These are phyloP conservation scores for Hanseniaspora vineae DNA, from an alignment of 805 yeast genomes.

Conservation along the genomic window DNA sequence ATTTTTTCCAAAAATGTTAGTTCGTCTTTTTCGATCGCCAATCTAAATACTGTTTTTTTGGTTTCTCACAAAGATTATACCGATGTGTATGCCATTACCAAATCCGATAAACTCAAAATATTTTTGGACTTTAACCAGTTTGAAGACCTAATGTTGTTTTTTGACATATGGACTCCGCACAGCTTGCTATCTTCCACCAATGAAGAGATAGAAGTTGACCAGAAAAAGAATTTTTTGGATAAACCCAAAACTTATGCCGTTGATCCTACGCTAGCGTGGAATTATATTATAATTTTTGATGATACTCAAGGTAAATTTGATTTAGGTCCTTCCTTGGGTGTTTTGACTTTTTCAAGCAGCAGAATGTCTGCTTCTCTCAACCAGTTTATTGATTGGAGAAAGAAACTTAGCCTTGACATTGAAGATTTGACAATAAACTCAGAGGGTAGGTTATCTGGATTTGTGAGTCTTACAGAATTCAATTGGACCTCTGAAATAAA, in stretches of 20 bases:
- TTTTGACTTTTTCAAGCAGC: slow-evolving; percentile 39
- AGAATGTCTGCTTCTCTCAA: slow-evolving; percentile 57
- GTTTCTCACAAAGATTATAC: slow-evolving; percentile 30
- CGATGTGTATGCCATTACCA: slow-evolving; percentile 36
- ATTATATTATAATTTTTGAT: slow-evolving; percentile 41
- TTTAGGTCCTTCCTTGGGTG: slow-evolving; percentile 76
- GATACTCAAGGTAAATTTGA: slow-evolving; percentile 49
- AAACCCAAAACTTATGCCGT: slow-evolving; percentile 47
- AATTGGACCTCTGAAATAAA: slow-evolving; percentile 51
- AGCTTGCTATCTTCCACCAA: slow-evolving; percentile 15
- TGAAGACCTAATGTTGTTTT: slow-evolving; percentile 74
- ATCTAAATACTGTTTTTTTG: slow-evolving; percentile 35
- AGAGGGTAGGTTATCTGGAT: slow-evolving; percentile 74
- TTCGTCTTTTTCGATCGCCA: slow-evolving; percentile 46
- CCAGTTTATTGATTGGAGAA: slow-evolving; percentile 59
- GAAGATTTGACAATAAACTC: slow-evolving; percentile 39
- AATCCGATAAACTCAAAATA: slow-evolving; percentile 41
- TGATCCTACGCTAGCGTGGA: slow-evolving; percentile 49
- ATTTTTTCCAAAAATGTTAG: slow-evolving; percentile 82
- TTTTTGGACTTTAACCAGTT: slow-evolving; percentile 71
- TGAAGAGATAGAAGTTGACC: slow-evolving; percentile 1
- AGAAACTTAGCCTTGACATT: slow-evolving; percentile 50
- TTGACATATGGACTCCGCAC: slow-evolving; percentile 68
- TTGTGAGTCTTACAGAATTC: slow-evolving; percentile 34
- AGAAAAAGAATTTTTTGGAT: slow-evolving; percentile 22